phyloP scores from a whole-genome alignment of 129 eudicot genomes.

The Apium graveolens region DNA sequence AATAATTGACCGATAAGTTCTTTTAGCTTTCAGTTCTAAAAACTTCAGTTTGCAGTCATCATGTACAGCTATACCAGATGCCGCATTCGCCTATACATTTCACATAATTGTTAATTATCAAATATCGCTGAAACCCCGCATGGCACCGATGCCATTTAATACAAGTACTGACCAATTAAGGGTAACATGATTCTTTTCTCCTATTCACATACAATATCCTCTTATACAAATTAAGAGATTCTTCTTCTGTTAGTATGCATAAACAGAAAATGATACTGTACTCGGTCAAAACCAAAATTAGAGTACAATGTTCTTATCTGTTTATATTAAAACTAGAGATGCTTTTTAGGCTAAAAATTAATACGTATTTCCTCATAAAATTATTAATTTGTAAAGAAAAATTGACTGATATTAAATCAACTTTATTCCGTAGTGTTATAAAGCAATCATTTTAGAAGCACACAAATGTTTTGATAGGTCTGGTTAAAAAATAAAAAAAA shows the following conservation, averaged over 20 bases:
- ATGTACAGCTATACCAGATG: conserved; percentile 4
- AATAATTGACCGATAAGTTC: not conserved
- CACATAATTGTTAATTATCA: not conserved
- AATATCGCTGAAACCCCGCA: not conserved
- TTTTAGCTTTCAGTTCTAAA: conserved; percentile 1
- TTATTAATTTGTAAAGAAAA: too few relatives aligned
- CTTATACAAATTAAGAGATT: not conserved
- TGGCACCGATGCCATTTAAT: not conserved
- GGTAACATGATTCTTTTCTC: not conserved
- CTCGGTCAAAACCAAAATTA: too few relatives aligned
- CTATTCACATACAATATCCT: not conserved
- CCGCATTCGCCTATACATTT: conserved; percentile 1
- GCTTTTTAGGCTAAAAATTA: not conserved
- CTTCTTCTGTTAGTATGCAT: not conserved
- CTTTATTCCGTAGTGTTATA: too few relatives aligned
- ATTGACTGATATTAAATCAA: not conserved
- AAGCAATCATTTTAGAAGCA: not conserved
- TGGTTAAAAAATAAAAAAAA: not conserved
- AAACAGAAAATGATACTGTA: too few relatives aligned
- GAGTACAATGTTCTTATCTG: not conserved
- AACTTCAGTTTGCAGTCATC: not conserved
- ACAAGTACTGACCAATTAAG: not conserved
- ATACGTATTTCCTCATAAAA: too few relatives aligned
- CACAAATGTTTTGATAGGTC: not conserved
- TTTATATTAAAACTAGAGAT: not conserved